Conservation (phyloP, 2,329 filamentous ascomycete genomes). For the Dothideomycetidae sp. region DNA sequence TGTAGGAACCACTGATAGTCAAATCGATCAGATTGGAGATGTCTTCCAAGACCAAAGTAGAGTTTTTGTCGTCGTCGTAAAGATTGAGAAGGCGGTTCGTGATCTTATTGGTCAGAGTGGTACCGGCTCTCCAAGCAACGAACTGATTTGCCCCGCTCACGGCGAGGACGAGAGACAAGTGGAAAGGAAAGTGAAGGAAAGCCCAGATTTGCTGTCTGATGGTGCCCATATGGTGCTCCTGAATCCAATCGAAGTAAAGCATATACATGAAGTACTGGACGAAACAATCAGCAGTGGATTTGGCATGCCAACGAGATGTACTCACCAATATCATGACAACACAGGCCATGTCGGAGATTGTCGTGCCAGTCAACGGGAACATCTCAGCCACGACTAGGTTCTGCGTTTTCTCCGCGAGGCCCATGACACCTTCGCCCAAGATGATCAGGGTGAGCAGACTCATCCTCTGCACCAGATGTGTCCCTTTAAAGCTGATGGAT, state of each 20-base stretch:
- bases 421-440: conserved; percentile 27
- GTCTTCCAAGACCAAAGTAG: neutral
- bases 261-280: conserved; percentile 16
- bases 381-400: conserved; percentile 20
- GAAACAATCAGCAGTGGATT: neutral
- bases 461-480: conserved; percentile 26
- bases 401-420: conserved; percentile 22
- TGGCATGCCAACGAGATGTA: neutral
- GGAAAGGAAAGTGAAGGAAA: conserved; percentile 17
- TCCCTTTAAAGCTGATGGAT: conserved; percentile 25
- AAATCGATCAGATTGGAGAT: conserved; percentile 9
- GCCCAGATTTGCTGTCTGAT: conserved; percentile 17
- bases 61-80: neutral
- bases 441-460: conserved; percentile 27
- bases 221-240: conserved; percentile 15
- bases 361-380: conserved; percentile 14
- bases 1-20: conserved; percentile 13
- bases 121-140: conserved; percentile 20
- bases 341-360: conserved; percentile 23
- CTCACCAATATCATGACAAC: conserved; percentile 20
- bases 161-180: conserved; percentile 13
- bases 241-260: conserved; percentile 16
- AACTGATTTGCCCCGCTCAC: conserved; percentile 20
- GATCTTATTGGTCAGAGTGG: conserved; percentile 11
- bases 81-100: conserved; percentile 1